These are phyloP conservation scores for Cyberlindnera saturnus DNA, from an alignment of 805 yeast genomes.

Conservation along the genomic window DNA sequence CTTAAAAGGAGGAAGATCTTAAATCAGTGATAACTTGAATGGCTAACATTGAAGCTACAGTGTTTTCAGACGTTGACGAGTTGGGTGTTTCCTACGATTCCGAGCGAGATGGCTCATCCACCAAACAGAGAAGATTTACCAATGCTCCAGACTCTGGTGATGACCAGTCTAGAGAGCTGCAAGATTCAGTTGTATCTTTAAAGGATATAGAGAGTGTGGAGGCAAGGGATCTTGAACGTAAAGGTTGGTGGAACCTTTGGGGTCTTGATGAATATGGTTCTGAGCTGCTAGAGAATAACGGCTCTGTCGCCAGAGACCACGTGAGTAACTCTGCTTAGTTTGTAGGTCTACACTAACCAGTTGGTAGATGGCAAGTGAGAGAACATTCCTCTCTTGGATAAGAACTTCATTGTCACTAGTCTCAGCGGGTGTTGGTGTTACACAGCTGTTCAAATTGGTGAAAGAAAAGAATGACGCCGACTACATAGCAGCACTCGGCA, in stretches of 20 bases:
- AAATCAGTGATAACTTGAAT: no score
- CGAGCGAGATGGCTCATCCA: no score
- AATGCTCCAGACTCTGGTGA: no score
- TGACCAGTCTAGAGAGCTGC: no score
- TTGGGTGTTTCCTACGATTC: no score
- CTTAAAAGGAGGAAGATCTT: no score
- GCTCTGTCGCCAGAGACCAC: constrained; percentile 58
- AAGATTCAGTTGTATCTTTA: no score
- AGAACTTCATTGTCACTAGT: constrained; percentile 53
- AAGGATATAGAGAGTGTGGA: background rate
- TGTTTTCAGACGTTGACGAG: no score
- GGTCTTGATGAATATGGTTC: constrained; percentile 26
- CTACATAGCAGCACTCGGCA: constrained; percentile 25
- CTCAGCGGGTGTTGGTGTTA: constrained; percentile 53
- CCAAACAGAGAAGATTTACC: no score
- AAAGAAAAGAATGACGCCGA: background rate
- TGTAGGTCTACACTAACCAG: background rate
- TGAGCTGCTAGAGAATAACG: constrained; percentile 42
- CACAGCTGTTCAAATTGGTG: constrained; percentile 48
- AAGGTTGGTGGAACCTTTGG: constrained; percentile 10
- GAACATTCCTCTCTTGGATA: constrained; percentile 61
- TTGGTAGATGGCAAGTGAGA: constrained; percentile 46
- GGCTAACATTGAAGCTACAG: no score
- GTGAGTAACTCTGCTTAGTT: constrained; percentile 15
- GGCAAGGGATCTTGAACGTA: background rate